Base-by-base conservation (phyloP, 495 filamentous ascomycete species). In the Symbiotaphrina buchneri region DNA sequence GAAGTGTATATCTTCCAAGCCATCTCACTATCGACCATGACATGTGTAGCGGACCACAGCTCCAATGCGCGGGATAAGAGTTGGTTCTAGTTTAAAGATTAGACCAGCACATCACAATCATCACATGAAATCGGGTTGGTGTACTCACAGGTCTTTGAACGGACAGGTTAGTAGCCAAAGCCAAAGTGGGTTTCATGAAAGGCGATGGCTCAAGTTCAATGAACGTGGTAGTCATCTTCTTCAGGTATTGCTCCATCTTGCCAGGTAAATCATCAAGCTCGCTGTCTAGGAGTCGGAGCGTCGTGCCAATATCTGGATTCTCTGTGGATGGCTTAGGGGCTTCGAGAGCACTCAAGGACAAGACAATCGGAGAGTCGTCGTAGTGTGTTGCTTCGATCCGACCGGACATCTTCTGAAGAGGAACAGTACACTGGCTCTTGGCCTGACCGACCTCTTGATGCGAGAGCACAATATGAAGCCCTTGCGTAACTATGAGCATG, bases 1-100 rank as follows among this genome's bases (percentile, higher is more conserved):
- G 63, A 63, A 40, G 50, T 56, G 39, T 51, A 64, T 17, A 76
- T 63, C 19, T 61, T 64, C 75, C 75, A 83, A 22, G 58, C 55
- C 11, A 71, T 47, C 24, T 72, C 68, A n/a, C 58, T 55, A 34
- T 77, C 73, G 13, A 65, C 59, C 28, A 85, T 57, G 18, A 85
- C 65, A 38, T 76, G 69, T 1, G 77, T 80, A 5, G 68, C 59
- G 15, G 69, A 63, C 76, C 77, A 90, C 3, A 90, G 56, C 43
- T 85, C 72, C 5, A 85, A 52, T 1, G 65, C 68, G 21, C 66
- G 61, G 31, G 63, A 60, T 10, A 85, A 55, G 5, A 84, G 52
- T 17, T 55, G 49, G 39, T 80, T 69, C 53, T 65, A 31, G 14
- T 35, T n/a, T 8, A 13, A 25, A 8, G 8, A 25, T n/a, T 25